Evolutionary conservation across 1,139 yeast genomes (phyloP).

Genomic region (Taphrina communis): DNA sequence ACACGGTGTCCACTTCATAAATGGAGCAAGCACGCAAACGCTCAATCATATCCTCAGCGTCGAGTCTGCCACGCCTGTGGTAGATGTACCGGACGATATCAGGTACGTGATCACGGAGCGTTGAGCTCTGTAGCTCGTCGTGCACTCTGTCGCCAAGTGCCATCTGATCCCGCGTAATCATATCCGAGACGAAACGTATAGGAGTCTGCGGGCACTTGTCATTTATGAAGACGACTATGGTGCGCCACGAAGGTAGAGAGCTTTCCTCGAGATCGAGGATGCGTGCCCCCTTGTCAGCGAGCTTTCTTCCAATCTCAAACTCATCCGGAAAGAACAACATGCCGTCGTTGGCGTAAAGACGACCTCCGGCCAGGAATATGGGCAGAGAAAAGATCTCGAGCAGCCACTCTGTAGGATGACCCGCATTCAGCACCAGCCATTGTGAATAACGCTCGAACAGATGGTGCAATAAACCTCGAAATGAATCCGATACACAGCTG

Average conservation of each 20-base stretch:
- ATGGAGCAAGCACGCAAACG: not conserved
- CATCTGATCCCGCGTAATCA: not conserved
- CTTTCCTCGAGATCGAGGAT: slow-evolving; percentile 5
- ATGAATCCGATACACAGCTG: not conserved
- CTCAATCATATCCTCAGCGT: slow-evolving; percentile 4
- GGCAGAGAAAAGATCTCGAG: not conserved
- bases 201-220: slow-evolving; percentile 1
- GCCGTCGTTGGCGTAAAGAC: not conserved
- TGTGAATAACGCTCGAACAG: not conserved
- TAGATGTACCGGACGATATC: not conserved
- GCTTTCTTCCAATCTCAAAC: not conserved
- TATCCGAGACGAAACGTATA: not conserved
- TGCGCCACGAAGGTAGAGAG: not conserved
- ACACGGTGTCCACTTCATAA: not conserved
- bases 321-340: slow-evolving; percentile 6
- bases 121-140: not conserved
- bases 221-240: not conserved
- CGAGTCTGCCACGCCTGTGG: not conserved
- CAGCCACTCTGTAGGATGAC: not conserved
- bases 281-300: not conserved
- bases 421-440: not conserved
- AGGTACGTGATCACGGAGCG: not conserved
- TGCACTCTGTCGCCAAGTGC: not conserved
- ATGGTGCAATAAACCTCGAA: not conserved
- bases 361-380: not conserved